These are phyloP conservation scores for Malus hybrid DNA, from an alignment of 331 rosid genomes.

Conservation along the genomic window DNA sequence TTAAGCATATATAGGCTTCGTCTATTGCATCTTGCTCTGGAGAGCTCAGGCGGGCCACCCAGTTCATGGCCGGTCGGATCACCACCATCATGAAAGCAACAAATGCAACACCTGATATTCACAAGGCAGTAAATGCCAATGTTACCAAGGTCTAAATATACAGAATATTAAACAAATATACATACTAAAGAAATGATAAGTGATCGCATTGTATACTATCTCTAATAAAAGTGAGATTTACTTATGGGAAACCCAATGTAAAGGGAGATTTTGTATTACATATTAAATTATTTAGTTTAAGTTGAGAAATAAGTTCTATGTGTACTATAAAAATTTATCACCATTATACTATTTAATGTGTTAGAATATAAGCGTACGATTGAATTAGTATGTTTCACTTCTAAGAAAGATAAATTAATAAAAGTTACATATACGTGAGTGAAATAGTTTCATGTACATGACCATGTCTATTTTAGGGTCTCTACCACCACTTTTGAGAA, in stretches of 20 bases:
- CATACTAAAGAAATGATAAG: background rate
- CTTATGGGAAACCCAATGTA: background rate
- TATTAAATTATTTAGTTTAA: too few species aligned
- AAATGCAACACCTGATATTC: slow-evolving; percentile 22
- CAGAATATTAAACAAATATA: background rate
- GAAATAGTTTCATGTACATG: background rate
- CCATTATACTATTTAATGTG: too few species aligned
- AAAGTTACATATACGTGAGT: too few species aligned
- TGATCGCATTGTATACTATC: too few species aligned
- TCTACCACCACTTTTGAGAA: too few species aligned
- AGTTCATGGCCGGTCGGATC: slow-evolving; percentile 52
- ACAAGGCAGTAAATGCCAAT: background rate
- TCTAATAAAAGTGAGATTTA: too few species aligned
- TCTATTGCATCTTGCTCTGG: slow-evolving; percentile 31
- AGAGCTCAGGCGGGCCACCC: slow-evolving; percentile 36
- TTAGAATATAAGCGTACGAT: too few species aligned
- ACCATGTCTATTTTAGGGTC: too few species aligned
- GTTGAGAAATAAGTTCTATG: background rate
- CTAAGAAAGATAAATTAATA: background rate
- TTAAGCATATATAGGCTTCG: slow-evolving; percentile 54
- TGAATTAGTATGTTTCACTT: background rate
- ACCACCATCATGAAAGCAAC: slow-evolving; percentile 50
- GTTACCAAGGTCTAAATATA: background rate
- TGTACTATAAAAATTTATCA: background rate
- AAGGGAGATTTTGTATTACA: background rate